Evolutionary conservation across 2,329 filamentous ascomycete species (phyloP).

Genomic region (Amauroascus verrucosus): DNA sequence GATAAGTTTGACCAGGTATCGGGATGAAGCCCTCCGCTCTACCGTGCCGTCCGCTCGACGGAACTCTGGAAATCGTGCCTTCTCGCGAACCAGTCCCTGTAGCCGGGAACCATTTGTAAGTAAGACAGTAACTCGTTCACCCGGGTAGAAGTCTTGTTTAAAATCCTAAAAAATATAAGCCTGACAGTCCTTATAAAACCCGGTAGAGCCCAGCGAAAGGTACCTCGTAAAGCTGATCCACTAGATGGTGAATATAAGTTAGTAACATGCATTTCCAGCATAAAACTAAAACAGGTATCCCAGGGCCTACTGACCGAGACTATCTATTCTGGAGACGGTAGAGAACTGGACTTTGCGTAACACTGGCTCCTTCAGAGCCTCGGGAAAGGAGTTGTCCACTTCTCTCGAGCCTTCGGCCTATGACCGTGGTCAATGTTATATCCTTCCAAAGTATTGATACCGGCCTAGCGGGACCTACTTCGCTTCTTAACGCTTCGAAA

Average conservation of each 20-base stretch:
- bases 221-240: conserved; percentile 44
- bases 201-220: conserved; percentile 14
- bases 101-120: conserved; percentile 58
- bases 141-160: conserved; percentile 81
- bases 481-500: conserved; percentile 83
- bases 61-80: conserved; percentile 60
- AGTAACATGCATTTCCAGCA: background rate
- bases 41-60: conserved; percentile 56
- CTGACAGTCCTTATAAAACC: background rate
- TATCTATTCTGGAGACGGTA: conserved; percentile 78
- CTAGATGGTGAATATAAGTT: conserved; percentile 19
- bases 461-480: conserved; percentile 49
- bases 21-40: conserved; percentile 57
- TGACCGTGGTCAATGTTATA: conserved; percentile 5
- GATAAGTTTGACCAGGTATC: conserved; percentile 70
- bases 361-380: conserved; percentile 81
- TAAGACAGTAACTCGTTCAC: conserved; percentile 68
- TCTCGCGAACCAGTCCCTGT: conserved; percentile 71
- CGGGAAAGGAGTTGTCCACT: conserved; percentile 84
- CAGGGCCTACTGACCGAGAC: conserved; percentile 47
- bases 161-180: conserved; percentile 46
- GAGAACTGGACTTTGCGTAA: conserved; percentile 86
- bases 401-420: conserved; percentile 71
- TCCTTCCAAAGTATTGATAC: background rate
- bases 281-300: too few relatives aligned